These are phyloP conservation scores for Pecoramyces ruminantium DNA, from an alignment of 192 early-diverging fungal species.

Conservation along the genomic window DNA sequence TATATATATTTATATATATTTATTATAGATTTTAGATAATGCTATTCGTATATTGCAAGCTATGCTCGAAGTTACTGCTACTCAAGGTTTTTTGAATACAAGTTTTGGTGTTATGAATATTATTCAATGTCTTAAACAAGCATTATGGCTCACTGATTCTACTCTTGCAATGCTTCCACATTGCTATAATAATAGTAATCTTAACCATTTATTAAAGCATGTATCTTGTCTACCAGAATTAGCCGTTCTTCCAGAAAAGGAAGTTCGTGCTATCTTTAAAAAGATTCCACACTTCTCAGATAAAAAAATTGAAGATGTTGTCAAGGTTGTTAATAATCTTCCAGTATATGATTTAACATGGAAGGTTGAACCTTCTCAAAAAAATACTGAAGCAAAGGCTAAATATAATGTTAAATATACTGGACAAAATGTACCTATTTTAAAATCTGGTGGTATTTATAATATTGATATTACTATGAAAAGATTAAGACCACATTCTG, in stretches of 20 bases:
- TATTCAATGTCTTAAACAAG: conserved; percentile 88
- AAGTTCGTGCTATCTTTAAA: neutral
- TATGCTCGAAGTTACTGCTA: conserved; percentile 74
- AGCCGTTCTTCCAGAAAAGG: neutral
- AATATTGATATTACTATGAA: neutral
- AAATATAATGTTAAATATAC: conserved; percentile 4
- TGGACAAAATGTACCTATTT: neutral
- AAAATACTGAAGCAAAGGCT: conserved; percentile 14
- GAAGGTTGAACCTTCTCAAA: conserved; percentile 15
- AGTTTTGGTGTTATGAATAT: conserved; percentile 60
- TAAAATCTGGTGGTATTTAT: conserved; percentile 12
- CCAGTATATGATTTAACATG: conserved; percentile 16
- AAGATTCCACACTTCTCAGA: conserved; percentile 1
- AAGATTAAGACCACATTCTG: neutral
- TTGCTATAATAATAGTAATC: conserved; percentile 9
- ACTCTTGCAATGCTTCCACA: conserved; percentile 48
- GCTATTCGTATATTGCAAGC: conserved; percentile 80
- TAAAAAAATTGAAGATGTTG: conserved; percentile 1
- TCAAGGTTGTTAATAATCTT: conserved; percentile 8
- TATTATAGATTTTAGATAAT: conserved; percentile 64
- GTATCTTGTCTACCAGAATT: neutral
- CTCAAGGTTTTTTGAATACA: conserved; percentile 41
- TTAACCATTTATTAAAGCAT: neutral
- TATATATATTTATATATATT: neutral
- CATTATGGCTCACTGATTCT: conserved; percentile 61